Base-by-base conservation (phyloP, 768 basidiomycete species). In the Trametopsis cervina region DNA sequence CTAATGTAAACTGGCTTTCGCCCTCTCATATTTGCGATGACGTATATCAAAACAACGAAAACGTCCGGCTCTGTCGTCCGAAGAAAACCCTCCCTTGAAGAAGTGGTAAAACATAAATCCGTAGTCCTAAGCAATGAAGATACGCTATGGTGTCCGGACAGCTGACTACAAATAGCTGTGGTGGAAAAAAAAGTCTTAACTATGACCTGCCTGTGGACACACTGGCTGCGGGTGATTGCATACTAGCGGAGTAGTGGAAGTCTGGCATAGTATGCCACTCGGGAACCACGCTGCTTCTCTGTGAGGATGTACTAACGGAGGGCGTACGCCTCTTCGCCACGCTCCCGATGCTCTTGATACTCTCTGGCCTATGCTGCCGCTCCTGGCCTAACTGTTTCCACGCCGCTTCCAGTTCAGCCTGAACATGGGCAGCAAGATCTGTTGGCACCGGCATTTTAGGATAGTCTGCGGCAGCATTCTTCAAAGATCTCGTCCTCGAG, bases 281-380 rank as follows among this genome's bases (percentile, higher is more conserved):
- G 17, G 42, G 44, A 4, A 46, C 53, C 15, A 52, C 24, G 24
- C 52, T 53, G 17, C 55, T 1, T 49, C 24, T 7, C 40, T 48
- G 41, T 17, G 29, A 33, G 9, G 29, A 22, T 27, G 42, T 44
- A 42, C 40, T 43, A 9, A 20, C 12, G 13, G 54, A 46, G 1
- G 54, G 54, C 23, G 55, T 56, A 23, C 44, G 22, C 21, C 42
- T 41, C 7, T 42, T 33, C 2, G 55, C 48, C 5, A 36, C 55
- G n/a, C 38, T 47, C 3, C 55, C 55, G 20, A 53, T 36, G 24
- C 55, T 56, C 49, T 53, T 53, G 29, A 56, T 42, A 4, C 55
- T 43, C 20, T 26, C 13, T 18, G 27, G 6, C 29, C 29, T 33
- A 7, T 7, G 29, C 9, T 15, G 29, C 15, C 29, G 7, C 15